These are phyloP conservation scores for Colletotrichum liriopes DNA, from an alignment of 2,329 filamentous ascomycete species.

Conservation along the genomic window DNA sequence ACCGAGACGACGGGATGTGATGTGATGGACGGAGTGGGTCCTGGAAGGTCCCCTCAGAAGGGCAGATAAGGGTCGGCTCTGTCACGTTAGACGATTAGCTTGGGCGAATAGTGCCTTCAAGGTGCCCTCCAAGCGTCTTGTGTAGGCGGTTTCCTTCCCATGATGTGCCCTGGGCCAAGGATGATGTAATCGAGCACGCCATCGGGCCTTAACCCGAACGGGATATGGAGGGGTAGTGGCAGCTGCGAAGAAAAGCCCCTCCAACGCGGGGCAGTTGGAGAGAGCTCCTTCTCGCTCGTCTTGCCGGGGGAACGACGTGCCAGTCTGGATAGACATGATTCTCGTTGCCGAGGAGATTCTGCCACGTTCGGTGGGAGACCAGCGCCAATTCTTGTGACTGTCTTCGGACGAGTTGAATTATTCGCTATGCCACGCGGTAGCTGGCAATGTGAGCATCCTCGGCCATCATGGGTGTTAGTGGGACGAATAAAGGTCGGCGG, in stretches of 20 bases:
- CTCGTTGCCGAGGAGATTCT: conserved; percentile 28
- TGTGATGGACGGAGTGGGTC: neutral
- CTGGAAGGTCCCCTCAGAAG: neutral
- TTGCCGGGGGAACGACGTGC: conserved; percentile 5
- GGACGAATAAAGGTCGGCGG: neutral
- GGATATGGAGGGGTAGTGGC: conserved; percentile 40
- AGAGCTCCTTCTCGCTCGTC: neutral
- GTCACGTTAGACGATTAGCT: neutral
- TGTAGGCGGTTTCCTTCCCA: conserved; percentile 10
- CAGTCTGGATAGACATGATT: conserved; percentile 1
- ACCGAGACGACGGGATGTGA: neutral
- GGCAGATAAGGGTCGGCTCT: neutral
- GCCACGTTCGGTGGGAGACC: conserved; percentile 22
- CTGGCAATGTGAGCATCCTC: neutral
- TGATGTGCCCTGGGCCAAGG: conserved; percentile 41
- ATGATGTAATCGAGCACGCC: conserved; percentile 44
- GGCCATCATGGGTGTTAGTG: neutral
- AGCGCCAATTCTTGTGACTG: neutral
- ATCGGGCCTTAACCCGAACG: conserved; percentile 31
- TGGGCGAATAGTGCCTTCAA: neutral
- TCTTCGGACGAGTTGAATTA: neutral
- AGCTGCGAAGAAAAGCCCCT: conserved; percentile 35
- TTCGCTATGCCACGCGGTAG: neutral
- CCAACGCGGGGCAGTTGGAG: conserved; percentile 37
- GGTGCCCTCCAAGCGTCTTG: neutral